Evolutionary conservation across 352 stramenopile genomes (phyloP).

Genomic region (Paralagenidium karlingii): DNA sequence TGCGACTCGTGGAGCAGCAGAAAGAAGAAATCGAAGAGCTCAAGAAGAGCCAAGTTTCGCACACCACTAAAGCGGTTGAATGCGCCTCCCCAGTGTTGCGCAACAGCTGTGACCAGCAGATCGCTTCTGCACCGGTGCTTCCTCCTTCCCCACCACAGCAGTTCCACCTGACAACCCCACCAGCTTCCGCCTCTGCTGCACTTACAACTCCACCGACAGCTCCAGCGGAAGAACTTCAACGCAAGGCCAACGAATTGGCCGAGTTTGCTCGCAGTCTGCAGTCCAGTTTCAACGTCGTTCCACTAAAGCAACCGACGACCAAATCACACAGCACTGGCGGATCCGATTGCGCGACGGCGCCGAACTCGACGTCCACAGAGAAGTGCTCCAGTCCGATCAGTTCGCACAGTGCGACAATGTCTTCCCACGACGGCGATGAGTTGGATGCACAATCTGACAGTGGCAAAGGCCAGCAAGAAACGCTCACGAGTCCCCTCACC

Average conservation of each 20-base stretch:
- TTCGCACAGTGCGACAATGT: conserved; percentile 5
- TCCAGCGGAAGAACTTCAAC: conserved; percentile 23
- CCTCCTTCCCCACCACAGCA: not conserved
- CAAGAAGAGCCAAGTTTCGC: conserved; percentile 7
- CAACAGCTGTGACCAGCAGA: not conserved
- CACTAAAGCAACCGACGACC: no score
- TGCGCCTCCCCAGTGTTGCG: not conserved
- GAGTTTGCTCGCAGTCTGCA: conserved; percentile 52
- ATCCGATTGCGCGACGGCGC: no score
- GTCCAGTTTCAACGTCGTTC: conserved; percentile 38
- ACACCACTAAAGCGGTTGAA: not conserved
- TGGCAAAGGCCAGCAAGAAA: not conserved
- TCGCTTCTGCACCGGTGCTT: not conserved
- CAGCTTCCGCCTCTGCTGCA: not conserved
- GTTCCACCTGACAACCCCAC: not conserved
- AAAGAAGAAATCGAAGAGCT: conserved; percentile 59
- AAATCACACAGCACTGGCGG: no score
- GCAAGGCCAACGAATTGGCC: conserved; percentile 45
- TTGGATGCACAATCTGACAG: not conserved
- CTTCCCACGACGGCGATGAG: not conserved
- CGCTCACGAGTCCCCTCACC: not conserved
- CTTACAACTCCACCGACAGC: not conserved
- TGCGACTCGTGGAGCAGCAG: conserved; percentile 51
- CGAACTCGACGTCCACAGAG: no score
- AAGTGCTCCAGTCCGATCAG: no score